Percentiles rank a stretch among this genome's conserved stretches.
Conservation (phyloP, 495 filamentous ascomycete species). For the Neurospora africana region DNA sequence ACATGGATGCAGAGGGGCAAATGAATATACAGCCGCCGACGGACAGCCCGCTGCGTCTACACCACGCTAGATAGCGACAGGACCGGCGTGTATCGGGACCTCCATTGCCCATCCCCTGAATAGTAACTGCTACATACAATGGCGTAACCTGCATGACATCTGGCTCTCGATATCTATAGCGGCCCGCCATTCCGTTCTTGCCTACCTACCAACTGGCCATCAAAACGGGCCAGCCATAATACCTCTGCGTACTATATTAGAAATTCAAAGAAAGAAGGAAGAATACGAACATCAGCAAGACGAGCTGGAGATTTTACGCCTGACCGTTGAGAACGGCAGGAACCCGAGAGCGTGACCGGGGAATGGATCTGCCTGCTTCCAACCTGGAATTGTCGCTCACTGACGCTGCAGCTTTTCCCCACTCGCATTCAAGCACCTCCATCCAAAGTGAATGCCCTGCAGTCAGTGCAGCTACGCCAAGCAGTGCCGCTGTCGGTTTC, state of each 20-base stretch:
- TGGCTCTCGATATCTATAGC: neutral
- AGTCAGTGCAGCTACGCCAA: neutral
- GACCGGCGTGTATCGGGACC: neutral
- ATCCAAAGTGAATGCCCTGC: neutral
- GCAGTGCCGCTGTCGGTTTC: neutral
- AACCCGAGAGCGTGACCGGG: neutral
- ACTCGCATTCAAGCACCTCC: neutral
- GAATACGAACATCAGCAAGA: neutral
- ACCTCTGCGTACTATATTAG: no score
- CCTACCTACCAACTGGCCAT: neutral
- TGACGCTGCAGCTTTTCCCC: conserved; percentile 1
- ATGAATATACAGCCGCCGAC: neutral
- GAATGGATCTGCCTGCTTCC: conserved; percentile 1
- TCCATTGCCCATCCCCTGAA: neutral
- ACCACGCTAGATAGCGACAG: neutral
- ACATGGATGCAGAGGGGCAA: neutral
- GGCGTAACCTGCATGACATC: neutral
- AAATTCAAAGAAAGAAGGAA: neutral
- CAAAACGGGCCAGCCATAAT: neutral
- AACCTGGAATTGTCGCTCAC: neutral
- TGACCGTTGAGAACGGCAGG: neutral
- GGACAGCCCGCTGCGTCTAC: neutral
- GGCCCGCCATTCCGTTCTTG: neutral
- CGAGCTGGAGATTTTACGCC: neutral
- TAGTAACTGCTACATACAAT: neutral